Percentiles rank a stretch among this genome's conserved stretches.
Evolutionary conservation across 2,329 filamentous ascomycete species (phyloP).

Genomic region (Ophiostoma triangulosporum): DNA sequence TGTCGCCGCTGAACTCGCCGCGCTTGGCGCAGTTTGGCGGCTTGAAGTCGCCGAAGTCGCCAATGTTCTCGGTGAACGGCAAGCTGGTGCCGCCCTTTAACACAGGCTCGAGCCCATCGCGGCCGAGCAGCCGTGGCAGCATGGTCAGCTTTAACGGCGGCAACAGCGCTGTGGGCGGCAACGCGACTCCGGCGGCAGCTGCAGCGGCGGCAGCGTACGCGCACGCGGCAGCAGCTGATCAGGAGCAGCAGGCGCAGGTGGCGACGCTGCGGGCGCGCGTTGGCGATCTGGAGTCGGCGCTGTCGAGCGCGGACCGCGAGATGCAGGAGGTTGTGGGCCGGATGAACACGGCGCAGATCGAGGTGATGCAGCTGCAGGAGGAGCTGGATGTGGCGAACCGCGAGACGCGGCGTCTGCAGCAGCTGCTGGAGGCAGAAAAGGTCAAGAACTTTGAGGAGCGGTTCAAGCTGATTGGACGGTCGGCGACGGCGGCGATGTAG

Average conservation of each 20-base stretch:
- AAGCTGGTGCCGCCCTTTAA: conserved; percentile 10
- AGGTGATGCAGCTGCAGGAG: conserved; percentile 65
- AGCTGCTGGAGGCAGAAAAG: conserved; percentile 50
- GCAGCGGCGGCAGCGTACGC: not conserved
- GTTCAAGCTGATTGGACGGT: conserved; percentile 19
- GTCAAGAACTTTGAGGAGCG: conserved; percentile 36
- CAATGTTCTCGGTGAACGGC: conserved; percentile 39
- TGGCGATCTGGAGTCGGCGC: conserved; percentile 69
- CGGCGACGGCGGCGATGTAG: not conserved
- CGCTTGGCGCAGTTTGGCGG: conserved; percentile 16
- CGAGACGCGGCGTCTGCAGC: conserved; percentile 56
- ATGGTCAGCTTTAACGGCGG: conserved; percentile 20
- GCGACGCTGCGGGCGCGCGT: conserved; percentile 66
- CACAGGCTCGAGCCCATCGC: conserved; percentile 1
- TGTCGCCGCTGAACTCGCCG: conserved; percentile 26
- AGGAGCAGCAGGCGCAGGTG: conserved; percentile 61
- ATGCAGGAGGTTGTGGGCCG: conserved; percentile 73
- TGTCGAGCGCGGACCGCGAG: conserved; percentile 61
- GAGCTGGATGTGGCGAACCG: conserved; percentile 61
- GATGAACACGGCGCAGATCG: conserved; percentile 74
- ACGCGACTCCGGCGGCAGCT: not conserved
- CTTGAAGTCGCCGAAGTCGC: conserved; percentile 28
- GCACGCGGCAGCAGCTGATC: conserved; percentile 26
- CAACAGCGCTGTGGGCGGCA: conserved; percentile 24
- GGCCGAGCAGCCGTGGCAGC: conserved; percentile 23